Evolutionary conservation across 176 grass and related monocot genomes (phyloP).

Genomic region (Zizania latifolia): DNA sequence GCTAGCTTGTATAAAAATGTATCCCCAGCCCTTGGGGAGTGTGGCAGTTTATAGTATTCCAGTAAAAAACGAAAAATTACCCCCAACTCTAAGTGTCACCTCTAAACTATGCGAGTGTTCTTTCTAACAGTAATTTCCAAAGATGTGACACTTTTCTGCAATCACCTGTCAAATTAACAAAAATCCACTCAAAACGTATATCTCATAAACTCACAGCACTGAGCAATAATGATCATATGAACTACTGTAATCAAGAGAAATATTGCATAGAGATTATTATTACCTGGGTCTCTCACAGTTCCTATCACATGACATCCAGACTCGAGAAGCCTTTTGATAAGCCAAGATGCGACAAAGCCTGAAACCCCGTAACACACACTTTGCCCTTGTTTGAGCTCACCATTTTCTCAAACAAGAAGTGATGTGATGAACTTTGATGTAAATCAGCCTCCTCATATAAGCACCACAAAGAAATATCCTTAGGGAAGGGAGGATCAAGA

Average conservation of each 20-base stretch:
- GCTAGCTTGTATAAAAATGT: no score
- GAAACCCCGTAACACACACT: slow-evolving; percentile 86
- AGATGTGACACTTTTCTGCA: slow-evolving; percentile 54
- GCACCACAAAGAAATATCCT: slow-evolving; percentile 2
- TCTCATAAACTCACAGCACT: neutral
- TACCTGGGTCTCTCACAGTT: slow-evolving; percentile 79
- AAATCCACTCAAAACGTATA: neutral
- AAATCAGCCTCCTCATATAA: slow-evolving; percentile 31
- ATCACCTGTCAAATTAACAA: slow-evolving; percentile 34
- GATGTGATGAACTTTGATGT: neutral
- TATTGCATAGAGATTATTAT: neutral
- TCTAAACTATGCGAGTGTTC: no score
- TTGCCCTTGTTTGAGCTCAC: slow-evolving; percentile 45
- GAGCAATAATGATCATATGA: neutral
- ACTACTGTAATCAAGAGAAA: neutral
- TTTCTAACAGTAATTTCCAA: no score
- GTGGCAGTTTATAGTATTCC: no score
- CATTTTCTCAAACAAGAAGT: slow-evolving; percentile 21
- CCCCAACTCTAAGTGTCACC: no score
- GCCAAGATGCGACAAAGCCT: slow-evolving; percentile 80
- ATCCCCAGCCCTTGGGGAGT: no score
- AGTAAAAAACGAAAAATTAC: no score
- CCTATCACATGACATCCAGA: slow-evolving; percentile 66
- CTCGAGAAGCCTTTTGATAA: slow-evolving; percentile 67
- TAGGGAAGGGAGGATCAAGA: slow-evolving; percentile 28